Evolutionary conservation across 108 stramenopile species (phyloP), one percentile per base, ranked within the genome.

Genomic region (Cyclotella baltica): DNA sequence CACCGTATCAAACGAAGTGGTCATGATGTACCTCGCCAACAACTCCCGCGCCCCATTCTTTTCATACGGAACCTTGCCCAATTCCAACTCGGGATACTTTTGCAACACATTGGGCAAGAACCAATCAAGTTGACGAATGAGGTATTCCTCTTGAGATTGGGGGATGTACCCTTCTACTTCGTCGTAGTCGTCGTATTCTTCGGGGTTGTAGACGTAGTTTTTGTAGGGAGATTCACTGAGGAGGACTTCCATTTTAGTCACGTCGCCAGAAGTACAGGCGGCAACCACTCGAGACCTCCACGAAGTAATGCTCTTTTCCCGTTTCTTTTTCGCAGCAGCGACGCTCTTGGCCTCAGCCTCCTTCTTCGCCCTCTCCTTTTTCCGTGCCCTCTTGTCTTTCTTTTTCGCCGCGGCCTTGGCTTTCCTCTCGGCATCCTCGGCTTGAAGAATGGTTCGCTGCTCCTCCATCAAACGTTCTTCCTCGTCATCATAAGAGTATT

Each of bases 211-310:
- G 6, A 40, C 50, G n/a, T 35, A 81, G 38, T 65, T 75, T 22
- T 62, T 73, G 27, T 70, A 81, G n/a, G 93, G 93, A 20, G 83
- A 87, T 35, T 92, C 90, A 64, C 83, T 72, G 23, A 92, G 59
- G 22, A 94, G 61, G 22, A 75, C 70, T 43, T 92, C 81, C 61
- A 93, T 66, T 63, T 90, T 91, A 13, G 52, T 61, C 5, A 80
- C 62, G 69, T 91, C 92, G 18, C 73, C 76, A 19, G 78, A 65
- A 62, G 78, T 77, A 69, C 88, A 90, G 13, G 92, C 92, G 1
- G 88, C 77, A n/a, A 93, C 88, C 15, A 90, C 88, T 8, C 92
- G 87, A 37, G 86, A 86, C 36, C 88, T 74, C 92, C 92, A 93
- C 27, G 86, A 85, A 11, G 85, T 65, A 11, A 89, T 85, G 0